phyloP scores from a whole-genome alignment of 2,329 filamentous ascomycete species.

The Nigrospora sphaerica region DNA sequence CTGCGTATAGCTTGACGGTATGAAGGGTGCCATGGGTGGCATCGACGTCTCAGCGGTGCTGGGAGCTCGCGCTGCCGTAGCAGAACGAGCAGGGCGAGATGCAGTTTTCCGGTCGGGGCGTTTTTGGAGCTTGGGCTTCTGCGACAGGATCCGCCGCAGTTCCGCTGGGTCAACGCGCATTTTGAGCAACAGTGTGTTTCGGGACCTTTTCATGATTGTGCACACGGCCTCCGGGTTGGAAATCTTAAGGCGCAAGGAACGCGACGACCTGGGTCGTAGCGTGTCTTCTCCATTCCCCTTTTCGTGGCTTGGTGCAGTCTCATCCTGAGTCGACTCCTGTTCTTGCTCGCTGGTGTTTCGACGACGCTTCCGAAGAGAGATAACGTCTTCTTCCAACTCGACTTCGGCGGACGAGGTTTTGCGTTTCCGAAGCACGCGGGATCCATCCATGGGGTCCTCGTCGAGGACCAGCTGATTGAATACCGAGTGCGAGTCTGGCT shows the following conservation, averaged over 20 bases:
- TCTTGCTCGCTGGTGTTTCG: conserved; percentile 33
- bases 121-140: conserved; percentile 50
- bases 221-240: conserved; percentile 30
- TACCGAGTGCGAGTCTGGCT: conserved; percentile 67
- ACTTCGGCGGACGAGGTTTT: conserved; percentile 68
- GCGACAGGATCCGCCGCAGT: conserved; percentile 52
- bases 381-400: conserved; percentile 48
- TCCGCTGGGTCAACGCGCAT: conserved; percentile 51
- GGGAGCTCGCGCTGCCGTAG: conserved; percentile 11
- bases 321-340: conserved; percentile 23
- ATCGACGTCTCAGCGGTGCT: conserved; percentile 25
- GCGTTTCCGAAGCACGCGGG: conserved; percentile 73
- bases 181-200: conserved; percentile 44
- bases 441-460: conserved; percentile 68
- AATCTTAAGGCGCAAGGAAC: conserved; percentile 51
- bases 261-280: conserved; percentile 36
- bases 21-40: conserved; percentile 48
- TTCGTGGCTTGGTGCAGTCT: conserved; percentile 26
- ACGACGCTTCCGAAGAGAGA: conserved; percentile 46
- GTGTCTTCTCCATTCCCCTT: conserved; percentile 24
- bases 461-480: conserved; percentile 68
- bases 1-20: conserved; percentile 57
- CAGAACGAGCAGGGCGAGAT: conserved; percentile 25
- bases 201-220: conserved; percentile 32
- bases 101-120: conserved; percentile 28